Conservation (phyloP, 2,329 filamentous ascomycete species). For the Xylariaceae sp. region DNA sequence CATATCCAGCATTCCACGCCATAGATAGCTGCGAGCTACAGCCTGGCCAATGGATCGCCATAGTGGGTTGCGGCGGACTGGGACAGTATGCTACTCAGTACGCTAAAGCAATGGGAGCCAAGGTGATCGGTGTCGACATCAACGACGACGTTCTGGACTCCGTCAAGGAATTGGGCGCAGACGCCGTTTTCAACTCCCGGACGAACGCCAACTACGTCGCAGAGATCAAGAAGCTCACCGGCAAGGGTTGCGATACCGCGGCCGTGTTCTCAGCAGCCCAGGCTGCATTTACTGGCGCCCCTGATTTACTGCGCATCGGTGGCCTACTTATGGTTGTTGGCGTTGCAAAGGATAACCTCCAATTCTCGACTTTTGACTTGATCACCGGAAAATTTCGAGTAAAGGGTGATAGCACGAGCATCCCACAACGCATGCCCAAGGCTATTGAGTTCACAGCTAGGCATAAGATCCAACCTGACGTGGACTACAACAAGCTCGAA, state of each 20-base stretch:
- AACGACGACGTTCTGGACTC: constrained; percentile 10
- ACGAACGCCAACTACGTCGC: constrained; percentile 9
- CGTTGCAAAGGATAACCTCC: constrained; percentile 3
- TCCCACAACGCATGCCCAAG: constrained; percentile 13
- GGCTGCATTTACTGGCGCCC: constrained; percentile 7
- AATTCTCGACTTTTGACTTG: constrained; percentile 4
- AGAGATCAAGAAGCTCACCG: constrained; percentile 7
- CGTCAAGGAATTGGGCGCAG: constrained; percentile 8
- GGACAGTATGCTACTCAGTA: constrained; percentile 13
- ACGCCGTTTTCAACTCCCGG: constrained; percentile 11
- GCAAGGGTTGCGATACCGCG: constrained; percentile 11
- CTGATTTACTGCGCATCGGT: constrained; percentile 5
- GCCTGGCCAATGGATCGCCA: constrained; percentile 11
- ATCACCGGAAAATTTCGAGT: constrained; percentile 11
- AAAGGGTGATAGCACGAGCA: constrained; percentile 10
- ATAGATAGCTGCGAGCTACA: constrained; percentile 14
- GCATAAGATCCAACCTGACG: constrained; percentile 12
- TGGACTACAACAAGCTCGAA: constrained; percentile 12
- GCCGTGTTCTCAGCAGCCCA: constrained; percentile 11
- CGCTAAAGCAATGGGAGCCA: constrained; percentile 11
- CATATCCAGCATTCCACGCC: constrained; percentile 7
- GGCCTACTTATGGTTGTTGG: constrained; percentile 13
- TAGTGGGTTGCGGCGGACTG: constrained; percentile 13
- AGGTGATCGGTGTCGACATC: constrained; percentile 13
- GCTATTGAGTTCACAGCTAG: constrained; percentile 12